These are phyloP conservation scores for Cryptosporidium canis DNA, from an alignment of 169 alveolate species.

Conservation along the genomic window DNA sequence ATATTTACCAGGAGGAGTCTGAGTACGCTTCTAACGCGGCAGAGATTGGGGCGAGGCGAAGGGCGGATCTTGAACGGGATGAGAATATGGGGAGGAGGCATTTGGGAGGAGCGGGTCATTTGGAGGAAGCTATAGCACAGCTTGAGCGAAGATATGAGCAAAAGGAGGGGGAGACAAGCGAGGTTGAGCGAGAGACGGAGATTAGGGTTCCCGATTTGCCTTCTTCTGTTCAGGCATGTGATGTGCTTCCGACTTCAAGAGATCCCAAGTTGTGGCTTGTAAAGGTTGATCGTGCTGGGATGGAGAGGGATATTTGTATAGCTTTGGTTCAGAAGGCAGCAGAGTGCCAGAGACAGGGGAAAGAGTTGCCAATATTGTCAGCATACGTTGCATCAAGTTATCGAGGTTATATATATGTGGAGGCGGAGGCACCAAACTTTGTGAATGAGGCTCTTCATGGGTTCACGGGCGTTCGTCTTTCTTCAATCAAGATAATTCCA, in stretches of 20 bases:
- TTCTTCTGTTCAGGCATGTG: slow-evolving; percentile 43
- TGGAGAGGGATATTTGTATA: slow-evolving; percentile 81
- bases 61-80: slow-evolving; percentile 42
- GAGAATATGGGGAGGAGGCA: slow-evolving; percentile 75
- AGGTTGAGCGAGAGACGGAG: slow-evolving; percentile 77
- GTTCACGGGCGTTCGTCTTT: slow-evolving; percentile 79
- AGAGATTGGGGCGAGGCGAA: slow-evolving; percentile 71
- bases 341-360: slow-evolving; percentile 77
- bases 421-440: slow-evolving; percentile 83
- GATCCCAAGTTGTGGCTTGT: slow-evolving; percentile 88
- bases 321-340: slow-evolving; percentile 81
- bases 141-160: slow-evolving; percentile 83
- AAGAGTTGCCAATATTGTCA: slow-evolving; percentile 81
- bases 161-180: slow-evolving; percentile 80
- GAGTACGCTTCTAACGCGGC: slow-evolving; percentile 75
- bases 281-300: slow-evolving; percentile 78
- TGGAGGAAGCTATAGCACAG: slow-evolving; percentile 85
- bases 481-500: slow-evolving; percentile 83
- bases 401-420: slow-evolving; percentile 82
- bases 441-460: slow-evolving; percentile 83
- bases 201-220: slow-evolving; percentile 71
- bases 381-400: slow-evolving; percentile 84
- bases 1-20: slow-evolving; percentile 80
- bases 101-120: slow-evolving; percentile 85
- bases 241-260: slow-evolving; percentile 78